Conservation (phyloP, 768 basidiomycete species). For the Pleurotus citrinopileatus region DNA sequence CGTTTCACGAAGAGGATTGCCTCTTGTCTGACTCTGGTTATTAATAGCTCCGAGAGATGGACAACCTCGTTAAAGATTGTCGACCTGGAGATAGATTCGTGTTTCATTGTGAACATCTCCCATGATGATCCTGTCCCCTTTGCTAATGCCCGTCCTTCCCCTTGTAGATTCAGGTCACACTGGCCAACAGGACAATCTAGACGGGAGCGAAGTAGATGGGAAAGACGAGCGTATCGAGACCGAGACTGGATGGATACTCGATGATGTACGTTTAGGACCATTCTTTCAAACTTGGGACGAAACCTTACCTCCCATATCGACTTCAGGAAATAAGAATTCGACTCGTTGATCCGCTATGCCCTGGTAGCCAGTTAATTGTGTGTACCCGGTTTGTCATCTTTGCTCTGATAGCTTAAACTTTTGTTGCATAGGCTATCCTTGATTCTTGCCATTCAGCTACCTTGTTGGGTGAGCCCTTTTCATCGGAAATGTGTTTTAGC, state of each 20-base stretch:
- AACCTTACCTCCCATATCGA: not conserved
- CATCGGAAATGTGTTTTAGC: not conserved
- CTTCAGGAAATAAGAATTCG: conserved; percentile 17
- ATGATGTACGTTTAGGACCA: conserved; percentile 4
- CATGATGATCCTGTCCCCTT: not conserved
- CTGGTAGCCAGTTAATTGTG: conserved; percentile 11
- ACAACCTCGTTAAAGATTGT: conserved; percentile 40
- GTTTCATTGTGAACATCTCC: conserved; percentile 47
- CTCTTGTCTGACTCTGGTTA: not conserved
- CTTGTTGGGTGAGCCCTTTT: conserved; percentile 16
- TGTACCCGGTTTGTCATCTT: not conserved
- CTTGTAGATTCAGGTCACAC: conserved; percentile 42
- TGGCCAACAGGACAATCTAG: conserved; percentile 28
- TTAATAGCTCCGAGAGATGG: conserved; percentile 38
- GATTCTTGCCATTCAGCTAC: conserved; percentile 23
- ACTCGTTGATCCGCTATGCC: conserved; percentile 20
- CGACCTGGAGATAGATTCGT: conserved; percentile 49
- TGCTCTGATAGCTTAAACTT: not conserved
- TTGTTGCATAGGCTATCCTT: conserved; percentile 13
- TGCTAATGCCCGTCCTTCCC: not conserved
- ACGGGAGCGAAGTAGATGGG: conserved; percentile 39
- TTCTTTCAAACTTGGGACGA: not conserved
- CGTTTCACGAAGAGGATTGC: not conserved
- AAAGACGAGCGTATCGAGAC: conserved; percentile 35
- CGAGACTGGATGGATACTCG: not conserved